Evolutionary conservation across 768 basidiomycete genomes (phyloP), one percentile per base, ranked within the genome.

Genomic region (Leucosporidium yakuticum): DNA sequence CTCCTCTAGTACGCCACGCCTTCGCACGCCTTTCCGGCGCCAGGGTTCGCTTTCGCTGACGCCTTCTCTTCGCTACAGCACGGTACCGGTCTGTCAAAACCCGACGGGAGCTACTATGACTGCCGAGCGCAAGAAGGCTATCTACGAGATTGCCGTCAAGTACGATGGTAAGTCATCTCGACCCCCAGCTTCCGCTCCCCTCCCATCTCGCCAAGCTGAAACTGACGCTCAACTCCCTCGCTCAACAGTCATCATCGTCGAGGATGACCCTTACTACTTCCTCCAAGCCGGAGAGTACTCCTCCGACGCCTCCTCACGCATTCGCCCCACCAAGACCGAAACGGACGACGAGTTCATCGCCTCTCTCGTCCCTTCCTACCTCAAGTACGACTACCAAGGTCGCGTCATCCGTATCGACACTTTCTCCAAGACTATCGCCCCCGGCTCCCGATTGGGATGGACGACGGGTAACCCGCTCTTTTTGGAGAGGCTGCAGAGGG

Each of bases 261-360:
- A 91, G 80, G 89, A 91, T 73, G 89, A 90, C 78, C 89, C 90
- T 5, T 90, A 90, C 77, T 86, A 84, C 78, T 88, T 89, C 80
- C 80, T 90, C 29, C 88, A 89, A 76, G 79, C 85, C 69, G 84
- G 83, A 0, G 69, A 78, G 2, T 89, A 87, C 76, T 74, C 81
- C 11, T 68, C 73, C 6, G 82, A 81, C 8, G 29, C 51, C 8
- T 56, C 54, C 1, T 74, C 47, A 19, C 17, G 32, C 20, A 6
- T 6, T 8, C 51, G 19, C 36, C 69, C 21, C 68, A 77, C 57
- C 48, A 75, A 75, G 68, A 63, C 62, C 67, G 79, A 73, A 67
- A 79, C 74, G 32, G 82, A 82, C 39, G 80, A 81, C 29, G 81
- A 73, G 49, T 77, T 74, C 62, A 44, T 76, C 54, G 53, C 50